Conservation (phyloP, 176 grass and related monocot species). For the Olyra latifolia region DNA sequence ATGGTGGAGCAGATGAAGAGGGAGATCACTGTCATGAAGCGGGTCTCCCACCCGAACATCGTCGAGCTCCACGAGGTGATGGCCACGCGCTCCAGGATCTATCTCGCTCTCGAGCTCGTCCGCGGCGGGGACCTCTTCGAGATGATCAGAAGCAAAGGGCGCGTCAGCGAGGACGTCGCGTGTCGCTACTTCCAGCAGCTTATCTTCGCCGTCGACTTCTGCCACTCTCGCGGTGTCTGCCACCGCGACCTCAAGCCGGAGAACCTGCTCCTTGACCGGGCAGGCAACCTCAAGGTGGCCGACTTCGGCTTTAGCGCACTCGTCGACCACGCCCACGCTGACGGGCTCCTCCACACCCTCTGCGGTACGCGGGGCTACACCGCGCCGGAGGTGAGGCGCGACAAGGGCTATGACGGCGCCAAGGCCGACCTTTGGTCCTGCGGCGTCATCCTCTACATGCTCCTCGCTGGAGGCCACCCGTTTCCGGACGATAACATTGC, state of each 20-base stretch:
- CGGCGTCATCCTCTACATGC: constrained; percentile 91
- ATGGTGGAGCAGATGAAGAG: constrained; percentile 87
- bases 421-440: constrained; percentile 94
- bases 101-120: constrained; percentile 96
- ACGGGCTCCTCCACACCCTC: constrained; percentile 94
- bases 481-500: constrained; percentile 82
- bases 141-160: constrained; percentile 49
- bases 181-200: constrained; percentile 81
- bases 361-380: constrained; percentile 93
- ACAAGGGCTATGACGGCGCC: constrained; percentile 86
- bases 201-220: constrained; percentile 89
- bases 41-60: constrained; percentile 85
- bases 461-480: constrained; percentile 80
- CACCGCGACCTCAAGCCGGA: constrained; percentile 98
- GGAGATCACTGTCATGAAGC: constrained; percentile 86
- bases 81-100: constrained; percentile 95
- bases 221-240: constrained; percentile 89
- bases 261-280: constrained; percentile 85
- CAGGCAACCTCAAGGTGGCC: constrained; percentile 83
- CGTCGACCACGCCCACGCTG: constrained; percentile 61
- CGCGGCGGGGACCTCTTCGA: constrained; percentile 87
- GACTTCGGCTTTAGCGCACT: constrained; percentile 91
- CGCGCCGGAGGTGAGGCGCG: constrained; percentile 80
- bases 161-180: constrained; percentile 78
- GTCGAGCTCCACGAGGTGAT: constrained; percentile 92